Conservation (phyloP, 805 yeast species). For the Yamadazyma nakazawae region DNA sequence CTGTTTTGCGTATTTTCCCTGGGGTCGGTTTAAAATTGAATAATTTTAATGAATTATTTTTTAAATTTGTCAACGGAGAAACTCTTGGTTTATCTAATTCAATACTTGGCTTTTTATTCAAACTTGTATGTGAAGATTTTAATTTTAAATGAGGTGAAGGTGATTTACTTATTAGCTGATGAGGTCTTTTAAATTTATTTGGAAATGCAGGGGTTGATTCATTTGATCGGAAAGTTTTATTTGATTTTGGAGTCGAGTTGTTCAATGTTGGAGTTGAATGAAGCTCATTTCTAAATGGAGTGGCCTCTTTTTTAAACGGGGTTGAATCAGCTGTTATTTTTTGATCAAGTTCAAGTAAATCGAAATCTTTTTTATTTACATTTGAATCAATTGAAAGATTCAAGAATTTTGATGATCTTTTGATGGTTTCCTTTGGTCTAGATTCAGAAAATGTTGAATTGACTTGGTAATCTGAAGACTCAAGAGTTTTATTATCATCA, state of each 20-base stretch:
- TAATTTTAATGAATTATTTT: slow-evolving; percentile 6
- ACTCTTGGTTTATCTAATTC: slow-evolving; percentile 1
- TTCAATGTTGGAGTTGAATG: neutral
- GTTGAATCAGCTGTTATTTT: slow-evolving; percentile 1
- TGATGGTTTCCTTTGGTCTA: slow-evolving; percentile 22
- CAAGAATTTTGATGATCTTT: slow-evolving; percentile 40
- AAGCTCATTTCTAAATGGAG: neutral
- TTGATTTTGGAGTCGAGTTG: slow-evolving; percentile 7
- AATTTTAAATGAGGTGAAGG: slow-evolving; percentile 32
- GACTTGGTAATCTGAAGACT: neutral
- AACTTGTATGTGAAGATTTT: slow-evolving; percentile 1
- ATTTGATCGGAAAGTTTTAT: neutral
- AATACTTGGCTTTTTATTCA: slow-evolving; percentile 3
- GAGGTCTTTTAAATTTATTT: slow-evolving; percentile 43
- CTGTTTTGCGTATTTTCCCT: slow-evolving; percentile 28
- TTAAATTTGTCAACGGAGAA: slow-evolving; percentile 1
- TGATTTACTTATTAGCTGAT: slow-evolving; percentile 40
- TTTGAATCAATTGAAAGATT: slow-evolving; percentile 37
- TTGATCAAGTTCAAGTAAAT: neutral
- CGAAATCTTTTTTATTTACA: slow-evolving; percentile 7
- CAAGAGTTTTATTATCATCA: neutral
- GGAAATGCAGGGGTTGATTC: slow-evolving; percentile 13
- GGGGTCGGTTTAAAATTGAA: slow-evolving; percentile 19
- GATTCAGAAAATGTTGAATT: slow-evolving; percentile 7
- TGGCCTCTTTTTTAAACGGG: neutral